These are phyloP conservation scores for Aspergillus nomiae DNA, from an alignment of 2,329 filamentous ascomycete genomes.

Conservation along the genomic window DNA sequence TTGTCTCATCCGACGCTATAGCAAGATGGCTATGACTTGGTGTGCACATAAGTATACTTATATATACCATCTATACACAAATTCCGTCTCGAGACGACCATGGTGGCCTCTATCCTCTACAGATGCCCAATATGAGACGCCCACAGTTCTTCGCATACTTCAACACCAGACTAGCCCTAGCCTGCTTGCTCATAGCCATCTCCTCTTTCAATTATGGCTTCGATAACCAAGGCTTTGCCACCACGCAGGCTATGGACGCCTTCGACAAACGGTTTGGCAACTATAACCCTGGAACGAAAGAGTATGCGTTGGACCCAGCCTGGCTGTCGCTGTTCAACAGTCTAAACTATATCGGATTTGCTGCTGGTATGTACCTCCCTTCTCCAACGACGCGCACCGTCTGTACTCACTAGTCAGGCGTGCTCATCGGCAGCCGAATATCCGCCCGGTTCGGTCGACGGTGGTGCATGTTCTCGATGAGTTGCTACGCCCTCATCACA, in stretches of 20 bases:
- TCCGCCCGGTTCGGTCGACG: constrained; percentile 36
- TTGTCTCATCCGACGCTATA: neutral
- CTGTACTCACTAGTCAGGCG: constrained; percentile 17
- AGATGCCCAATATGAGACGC: neutral
- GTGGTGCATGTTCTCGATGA: constrained; percentile 42
- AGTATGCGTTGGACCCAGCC: constrained; percentile 31
- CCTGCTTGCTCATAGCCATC: constrained; percentile 34
- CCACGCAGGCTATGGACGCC: constrained; percentile 41
- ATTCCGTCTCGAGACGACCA: neutral
- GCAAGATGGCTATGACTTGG: neutral
- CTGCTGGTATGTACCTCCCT: constrained; percentile 2
- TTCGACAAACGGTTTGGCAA: constrained; percentile 39
- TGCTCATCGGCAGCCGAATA: constrained; percentile 31
- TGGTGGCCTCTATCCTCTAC: too few relatives aligned
- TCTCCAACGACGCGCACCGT: neutral
- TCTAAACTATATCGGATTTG: constrained; percentile 17
- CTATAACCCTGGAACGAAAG: constrained; percentile 21
- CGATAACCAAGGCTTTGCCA: constrained; percentile 42
- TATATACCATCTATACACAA: neutral
- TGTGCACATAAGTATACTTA: neutral
- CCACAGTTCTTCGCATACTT: constrained; percentile 6
- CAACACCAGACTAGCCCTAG: constrained; percentile 10
- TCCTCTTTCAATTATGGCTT: constrained; percentile 46
- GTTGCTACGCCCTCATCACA: constrained; percentile 34
- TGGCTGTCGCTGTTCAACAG: constrained; percentile 38